These are phyloP conservation scores for Mycoemilia scoparia DNA, from an alignment of 192 early-diverging fungal species.

Conservation along the genomic window DNA sequence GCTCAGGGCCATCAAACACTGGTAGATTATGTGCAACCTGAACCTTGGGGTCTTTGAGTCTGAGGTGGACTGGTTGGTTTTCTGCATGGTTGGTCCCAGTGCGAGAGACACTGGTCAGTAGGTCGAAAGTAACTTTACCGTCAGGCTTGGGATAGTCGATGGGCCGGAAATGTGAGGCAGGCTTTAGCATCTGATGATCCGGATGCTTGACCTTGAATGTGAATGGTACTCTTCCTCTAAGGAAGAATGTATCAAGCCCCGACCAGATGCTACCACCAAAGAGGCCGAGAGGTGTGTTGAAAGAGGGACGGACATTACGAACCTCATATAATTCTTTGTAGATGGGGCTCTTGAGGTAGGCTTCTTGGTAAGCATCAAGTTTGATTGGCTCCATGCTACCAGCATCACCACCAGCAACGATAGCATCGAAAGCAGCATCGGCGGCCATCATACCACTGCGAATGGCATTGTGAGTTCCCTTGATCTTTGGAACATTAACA, in stretches of 20 bases:
- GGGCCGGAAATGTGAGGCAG: conserved; percentile 50
- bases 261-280: conserved; percentile 74
- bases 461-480: conserved; percentile 99
- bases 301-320: conserved; percentile 85
- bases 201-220: conserved; percentile 77
- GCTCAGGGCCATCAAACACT: conserved; percentile 86
- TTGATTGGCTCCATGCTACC: conserved; percentile 40
- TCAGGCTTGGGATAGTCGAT: conserved; percentile 97
- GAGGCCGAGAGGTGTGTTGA: conserved; percentile 72
- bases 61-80: conserved; percentile 87
- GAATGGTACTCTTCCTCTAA: conserved; percentile 84
- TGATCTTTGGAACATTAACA: conserved; percentile 95
- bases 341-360: conserved; percentile 72
- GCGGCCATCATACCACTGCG: conserved; percentile 93
- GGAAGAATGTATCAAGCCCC: conserved; percentile 72
- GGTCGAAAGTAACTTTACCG: conserved; percentile 82
- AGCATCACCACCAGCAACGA: conserved; percentile 19
- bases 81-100: conserved; percentile 89
- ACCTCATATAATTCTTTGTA: conserved; percentile 80
- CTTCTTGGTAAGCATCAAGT: conserved; percentile 58
- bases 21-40: conserved; percentile 69
- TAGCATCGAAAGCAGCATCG: conserved; percentile 66
- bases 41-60: conserved; percentile 49
- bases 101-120: conserved; percentile 81
- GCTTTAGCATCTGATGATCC: conserved; percentile 60